phyloP scores from a whole-genome alignment of 257 asterid genomes.

The Orobanche coerulescens region DNA sequence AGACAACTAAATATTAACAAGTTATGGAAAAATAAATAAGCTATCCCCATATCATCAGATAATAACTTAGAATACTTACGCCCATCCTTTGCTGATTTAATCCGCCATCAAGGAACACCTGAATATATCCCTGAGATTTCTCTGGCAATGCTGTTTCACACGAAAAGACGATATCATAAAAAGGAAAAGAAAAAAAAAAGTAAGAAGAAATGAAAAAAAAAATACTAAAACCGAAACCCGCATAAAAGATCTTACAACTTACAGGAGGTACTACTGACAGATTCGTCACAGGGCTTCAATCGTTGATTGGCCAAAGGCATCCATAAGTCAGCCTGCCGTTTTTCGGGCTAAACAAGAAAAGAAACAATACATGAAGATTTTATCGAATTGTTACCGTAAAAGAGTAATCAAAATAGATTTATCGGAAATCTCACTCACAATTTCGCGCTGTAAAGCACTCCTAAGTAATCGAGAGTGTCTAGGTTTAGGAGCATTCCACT shows the following conservation, averaged over 20 bases:
- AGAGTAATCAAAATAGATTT: background rate
- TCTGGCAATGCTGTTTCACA: slow-evolving; percentile 52
- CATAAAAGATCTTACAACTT: slow-evolving; percentile 26
- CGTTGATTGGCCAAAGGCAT: slow-evolving; percentile 60
- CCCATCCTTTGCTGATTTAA: slow-evolving; percentile 98
- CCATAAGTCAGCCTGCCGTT: slow-evolving; percentile 61
- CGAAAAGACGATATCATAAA: background rate
- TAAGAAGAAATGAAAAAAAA: background rate
- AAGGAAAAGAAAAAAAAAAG: background rate
- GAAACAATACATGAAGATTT: background rate
- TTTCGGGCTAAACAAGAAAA: slow-evolving; percentile 39
- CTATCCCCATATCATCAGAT: background rate
- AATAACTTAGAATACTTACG: slow-evolving; percentile 34
- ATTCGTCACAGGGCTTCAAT: slow-evolving; percentile 44
- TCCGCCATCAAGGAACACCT: slow-evolving; percentile 95
- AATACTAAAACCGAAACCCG: slow-evolving; percentile 3
- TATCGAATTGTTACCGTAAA: background rate
- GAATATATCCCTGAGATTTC: slow-evolving; percentile 74
- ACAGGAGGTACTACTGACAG: slow-evolving; percentile 32
- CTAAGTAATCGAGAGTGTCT: slow-evolving; percentile 76
- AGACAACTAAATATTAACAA: background rate
- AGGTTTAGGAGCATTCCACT: slow-evolving; percentile 81
- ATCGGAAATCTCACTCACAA: slow-evolving; percentile 51
- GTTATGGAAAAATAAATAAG: background rate
- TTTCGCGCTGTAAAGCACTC: slow-evolving; percentile 65